Percentiles rank a stretch among this genome's conserved stretches.
Conservation (phyloP, 2,329 filamentous ascomycete species). For the Colletotrichum orchidophilum region DNA sequence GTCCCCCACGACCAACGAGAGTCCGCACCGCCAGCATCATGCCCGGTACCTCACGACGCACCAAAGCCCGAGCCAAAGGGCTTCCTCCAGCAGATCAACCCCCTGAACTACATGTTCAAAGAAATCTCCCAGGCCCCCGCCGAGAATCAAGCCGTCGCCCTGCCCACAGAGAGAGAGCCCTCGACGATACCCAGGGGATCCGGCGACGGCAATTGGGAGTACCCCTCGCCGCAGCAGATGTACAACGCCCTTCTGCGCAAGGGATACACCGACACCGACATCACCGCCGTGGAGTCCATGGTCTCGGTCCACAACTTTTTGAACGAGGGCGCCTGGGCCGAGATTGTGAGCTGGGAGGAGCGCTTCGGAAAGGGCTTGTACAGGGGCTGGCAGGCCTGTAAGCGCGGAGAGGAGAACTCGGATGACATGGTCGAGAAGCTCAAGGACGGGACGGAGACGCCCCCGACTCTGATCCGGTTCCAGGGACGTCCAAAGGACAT, state of each 20-base stretch:
- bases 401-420: conserved; percentile 74
- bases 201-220: conserved; percentile 88
- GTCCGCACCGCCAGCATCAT: conserved; percentile 47
- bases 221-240: conserved; percentile 98
- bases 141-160: conserved; percentile 73
- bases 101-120: conserved; percentile 95
- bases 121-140: conserved; percentile 84
- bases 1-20: conserved; percentile 39
- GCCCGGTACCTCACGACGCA: conserved; percentile 56
- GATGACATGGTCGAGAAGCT: conserved; percentile 56
- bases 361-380: conserved; percentile 80
- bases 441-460: conserved; percentile 60
- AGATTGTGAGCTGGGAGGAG: conserved; percentile 94
- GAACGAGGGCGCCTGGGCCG: conserved; percentile 96
- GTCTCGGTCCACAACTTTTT: conserved; percentile 98
- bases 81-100: conserved; percentile 66
- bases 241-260: conserved; percentile 98
- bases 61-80: conserved; percentile 50
- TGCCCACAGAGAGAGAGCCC: conserved; percentile 83
- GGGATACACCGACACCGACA: conserved; percentile 92
- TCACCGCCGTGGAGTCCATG: conserved; percentile 95
- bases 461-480: conserved; percentile 84
- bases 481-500: conserved; percentile 88
- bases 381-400: conserved; percentile 78
- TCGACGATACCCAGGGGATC: conserved; percentile 93